Conservation (phyloP, 2,329 filamentous ascomycete genomes). For the Ophiostoma montium region DNA sequence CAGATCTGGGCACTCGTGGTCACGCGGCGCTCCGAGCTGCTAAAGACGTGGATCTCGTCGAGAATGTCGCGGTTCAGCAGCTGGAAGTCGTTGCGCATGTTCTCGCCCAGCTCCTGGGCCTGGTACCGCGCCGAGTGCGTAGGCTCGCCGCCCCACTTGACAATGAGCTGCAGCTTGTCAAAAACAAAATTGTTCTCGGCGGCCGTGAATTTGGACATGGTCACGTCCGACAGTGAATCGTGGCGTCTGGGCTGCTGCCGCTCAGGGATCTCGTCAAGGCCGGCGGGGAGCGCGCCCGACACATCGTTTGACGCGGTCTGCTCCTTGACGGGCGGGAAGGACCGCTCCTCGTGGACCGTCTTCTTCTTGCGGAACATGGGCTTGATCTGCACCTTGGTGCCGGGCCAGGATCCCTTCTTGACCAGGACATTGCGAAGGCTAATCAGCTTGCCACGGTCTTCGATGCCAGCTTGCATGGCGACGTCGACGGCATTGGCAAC, state of each 20-base stretch:
- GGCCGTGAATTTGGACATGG: conserved; percentile 85
- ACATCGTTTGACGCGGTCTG: conserved; percentile 16
- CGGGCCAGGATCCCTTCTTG: conserved; percentile 86
- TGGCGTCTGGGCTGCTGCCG: conserved; percentile 47
- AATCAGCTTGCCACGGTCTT: conserved; percentile 78
- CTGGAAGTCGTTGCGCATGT: conserved; percentile 88
- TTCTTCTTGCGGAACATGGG: conserved; percentile 94
- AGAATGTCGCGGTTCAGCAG: conserved; percentile 85
- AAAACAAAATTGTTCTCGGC: conserved; percentile 85
- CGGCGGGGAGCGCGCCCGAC: not conserved
- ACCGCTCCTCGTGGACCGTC: conserved; percentile 40
- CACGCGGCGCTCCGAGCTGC: conserved; percentile 86
- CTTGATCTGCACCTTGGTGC: conserved; percentile 98
- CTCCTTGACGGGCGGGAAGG: conserved; percentile 23
- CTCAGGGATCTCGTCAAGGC: conserved; percentile 16
- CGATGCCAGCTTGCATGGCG: conserved; percentile 63
- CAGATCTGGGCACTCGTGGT: conserved; percentile 96
- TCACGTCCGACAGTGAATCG: conserved; percentile 79
- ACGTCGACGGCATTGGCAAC: conserved; percentile 78
- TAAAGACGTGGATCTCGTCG: conserved; percentile 88
- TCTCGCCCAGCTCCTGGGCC: conserved; percentile 84
- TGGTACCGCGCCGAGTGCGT: conserved; percentile 96
- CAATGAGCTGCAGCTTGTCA: conserved; percentile 92
- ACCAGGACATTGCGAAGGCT: conserved; percentile 73
- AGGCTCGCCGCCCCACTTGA: conserved; percentile 98